phyloP scores from a whole-genome alignment of 2,329 filamentous ascomycete genomes.

The Rutstroemia sp. region DNA sequence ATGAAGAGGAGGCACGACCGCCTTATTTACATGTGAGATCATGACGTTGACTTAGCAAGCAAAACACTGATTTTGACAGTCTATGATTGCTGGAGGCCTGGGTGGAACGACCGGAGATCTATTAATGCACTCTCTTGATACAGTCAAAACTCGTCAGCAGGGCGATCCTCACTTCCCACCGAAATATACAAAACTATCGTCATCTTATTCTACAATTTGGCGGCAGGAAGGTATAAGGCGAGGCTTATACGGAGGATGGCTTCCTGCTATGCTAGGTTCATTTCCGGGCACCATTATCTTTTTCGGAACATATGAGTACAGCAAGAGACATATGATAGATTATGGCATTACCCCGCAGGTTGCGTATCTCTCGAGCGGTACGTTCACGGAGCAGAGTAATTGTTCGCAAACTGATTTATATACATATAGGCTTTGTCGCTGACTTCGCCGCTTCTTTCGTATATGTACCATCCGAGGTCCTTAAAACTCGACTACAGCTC shows the following conservation, averaged over 20 bases:
- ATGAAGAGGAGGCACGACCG: constrained; percentile 48
- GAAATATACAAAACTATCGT: constrained; percentile 84
- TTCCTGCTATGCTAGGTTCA: constrained; percentile 83
- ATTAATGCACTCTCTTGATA: constrained; percentile 98
- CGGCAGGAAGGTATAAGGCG: constrained; percentile 81
- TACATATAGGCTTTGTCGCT: constrained; percentile 68
- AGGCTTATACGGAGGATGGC: constrained; percentile 88
- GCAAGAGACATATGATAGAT: constrained; percentile 84
- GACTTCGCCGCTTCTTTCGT: constrained; percentile 87
- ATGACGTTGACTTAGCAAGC: constrained; percentile 6
- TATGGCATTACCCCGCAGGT: constrained; percentile 72
- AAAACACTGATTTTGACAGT: constrained; percentile 41
- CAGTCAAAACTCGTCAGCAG: constrained; percentile 96
- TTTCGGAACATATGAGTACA: constrained; percentile 94
- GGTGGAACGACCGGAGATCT: constrained; percentile 93
- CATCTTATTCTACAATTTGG: constrained; percentile 88
- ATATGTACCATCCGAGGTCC: constrained; percentile 94
- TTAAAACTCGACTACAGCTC: constrained; percentile 93
- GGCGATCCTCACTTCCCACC: constrained; percentile 90
- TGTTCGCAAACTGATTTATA: neutral
- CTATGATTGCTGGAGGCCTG: constrained; percentile 90
- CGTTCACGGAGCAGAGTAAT: constrained; percentile 16
- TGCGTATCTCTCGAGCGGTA: constrained; percentile 80
- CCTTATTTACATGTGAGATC: constrained; percentile 53
- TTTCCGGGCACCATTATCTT: constrained; percentile 93